phyloP scores from a whole-genome alignment of 2,329 filamentous ascomycete genomes.

The Trichocomaceae sp. region DNA sequence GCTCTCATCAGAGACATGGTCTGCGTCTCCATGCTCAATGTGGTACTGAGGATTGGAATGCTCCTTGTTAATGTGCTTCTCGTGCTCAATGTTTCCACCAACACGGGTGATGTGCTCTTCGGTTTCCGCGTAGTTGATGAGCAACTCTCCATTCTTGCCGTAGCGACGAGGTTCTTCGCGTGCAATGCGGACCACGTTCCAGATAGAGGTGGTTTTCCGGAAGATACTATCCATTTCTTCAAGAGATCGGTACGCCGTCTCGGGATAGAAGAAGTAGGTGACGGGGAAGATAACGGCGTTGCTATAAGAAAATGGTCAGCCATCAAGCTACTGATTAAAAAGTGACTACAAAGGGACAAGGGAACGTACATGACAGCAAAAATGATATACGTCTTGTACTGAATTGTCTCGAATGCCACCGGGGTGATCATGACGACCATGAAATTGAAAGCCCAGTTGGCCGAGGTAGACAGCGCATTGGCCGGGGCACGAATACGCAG shows the following conservation, averaged over 20 bases:
- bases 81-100: not conserved
- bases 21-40: conserved; percentile 11
- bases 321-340: conserved; percentile 9
- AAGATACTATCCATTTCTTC: conserved; percentile 68
- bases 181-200: conserved; percentile 46
- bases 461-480: conserved; percentile 57
- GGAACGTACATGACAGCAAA: conserved; percentile 48
- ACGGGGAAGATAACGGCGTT: conserved; percentile 51
- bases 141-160: conserved; percentile 52
- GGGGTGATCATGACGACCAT: conserved; percentile 62
- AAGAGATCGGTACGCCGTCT: conserved; percentile 53
- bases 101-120: conserved; percentile 18
- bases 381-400: conserved; percentile 51
- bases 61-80: conserved; percentile 10
- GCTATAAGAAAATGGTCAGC: conserved; percentile 18
- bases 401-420: conserved; percentile 51
- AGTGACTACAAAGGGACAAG: not conserved
- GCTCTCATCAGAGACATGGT: conserved; percentile 1
- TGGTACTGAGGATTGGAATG: conserved; percentile 12
- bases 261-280: conserved; percentile 57
- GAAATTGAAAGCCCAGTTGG: conserved; percentile 58
- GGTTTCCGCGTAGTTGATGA: conserved; percentile 33
- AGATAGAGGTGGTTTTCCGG: conserved; percentile 46
- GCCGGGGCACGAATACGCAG: conserved; percentile 47
- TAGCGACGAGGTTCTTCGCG: conserved; percentile 49